Base-by-base conservation (phyloP, 768 basidiomycete genomes). In the Tephrocybe sp. region DNA sequence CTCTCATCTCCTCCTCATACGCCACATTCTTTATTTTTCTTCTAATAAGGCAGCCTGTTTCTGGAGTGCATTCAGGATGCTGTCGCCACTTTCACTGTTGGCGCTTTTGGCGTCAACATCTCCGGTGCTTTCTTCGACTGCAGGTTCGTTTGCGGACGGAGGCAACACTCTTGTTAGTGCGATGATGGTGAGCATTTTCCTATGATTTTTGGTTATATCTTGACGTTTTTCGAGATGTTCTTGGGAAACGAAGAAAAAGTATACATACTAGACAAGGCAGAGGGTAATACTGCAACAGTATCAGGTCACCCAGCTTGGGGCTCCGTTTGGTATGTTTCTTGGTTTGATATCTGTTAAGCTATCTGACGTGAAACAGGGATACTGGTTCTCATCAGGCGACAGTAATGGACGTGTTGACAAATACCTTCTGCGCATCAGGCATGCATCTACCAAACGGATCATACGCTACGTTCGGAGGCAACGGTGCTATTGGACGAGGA, bases 181-280 rank as follows among this genome's bases (percentile, higher is more conserved):
- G 9, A 77, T 79, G 77, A 79, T 79, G 78, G 77, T 79, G 35
- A 33, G 67, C 57, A 30, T 4, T 4, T 26, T 26, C 7, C 26
- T 3, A 42, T 20, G 48, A n/a, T 12, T 23, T 33, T 20, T 7
- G 11, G 2, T n/a, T n/a, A 5, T 4, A 19, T 32, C 19, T 31
- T 48, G 9, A 48, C 17, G 22, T 23, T 19, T 45, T 42, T 58
- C 19, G 62, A 87, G 88, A 82, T 88, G 80, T 91, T 93, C 65
- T 69, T 93, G 45, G 91, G 89, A 30, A 89, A 85, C 55, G 71
- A 78, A 6, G 72, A 90, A 58, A 90, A 84, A 65, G 87, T 95
- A 31, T 95, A 94, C 68, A 87, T 94, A 17, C 71, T 94, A n/a
- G 93, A 97, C 74, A 97, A 97, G 72, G 82, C 85, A 1, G 90